These are phyloP conservation scores for Irpex sp. DNA, from an alignment of 1,284 basidiomycete species.

Conservation along the genomic window DNA sequence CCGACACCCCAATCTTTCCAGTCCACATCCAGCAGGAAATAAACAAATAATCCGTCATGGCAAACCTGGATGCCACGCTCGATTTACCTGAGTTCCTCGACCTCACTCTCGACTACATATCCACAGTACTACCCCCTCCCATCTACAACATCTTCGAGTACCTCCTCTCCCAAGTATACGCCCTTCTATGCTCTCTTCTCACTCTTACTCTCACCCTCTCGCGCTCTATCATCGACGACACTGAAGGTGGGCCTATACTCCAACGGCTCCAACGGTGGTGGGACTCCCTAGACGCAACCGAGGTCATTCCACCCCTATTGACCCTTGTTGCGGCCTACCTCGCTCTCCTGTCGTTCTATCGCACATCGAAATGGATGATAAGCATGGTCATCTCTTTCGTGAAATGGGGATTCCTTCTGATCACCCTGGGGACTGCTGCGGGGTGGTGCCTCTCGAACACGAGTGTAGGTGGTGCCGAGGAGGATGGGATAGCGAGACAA, in stretches of 20 bases:
- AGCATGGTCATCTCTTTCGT: slow-evolving; percentile 62
- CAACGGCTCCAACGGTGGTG: neutral
- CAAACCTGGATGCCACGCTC: neutral
- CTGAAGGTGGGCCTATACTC: neutral
- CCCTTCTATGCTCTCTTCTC: slow-evolving; percentile 48
- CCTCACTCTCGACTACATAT: slow-evolving; percentile 51
- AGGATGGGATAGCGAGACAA: slow-evolving; percentile 19
- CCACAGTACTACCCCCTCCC: slow-evolving; percentile 50
- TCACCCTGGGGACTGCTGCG: slow-evolving; percentile 42
- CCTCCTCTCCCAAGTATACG: slow-evolving; percentile 50
- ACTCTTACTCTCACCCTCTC: slow-evolving; percentile 42
- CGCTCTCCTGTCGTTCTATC: slow-evolving; percentile 67
- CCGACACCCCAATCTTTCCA: neutral
- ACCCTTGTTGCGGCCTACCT: slow-evolving; percentile 69
- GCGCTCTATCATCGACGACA: slow-evolving; percentile 36
- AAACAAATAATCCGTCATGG: neutral
- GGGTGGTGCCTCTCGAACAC: slow-evolving; percentile 46
- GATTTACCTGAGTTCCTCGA: slow-evolving; percentile 40
- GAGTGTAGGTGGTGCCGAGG: slow-evolving; percentile 22
- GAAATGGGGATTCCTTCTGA: slow-evolving; percentile 70
- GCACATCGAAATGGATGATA: slow-evolving; percentile 71
- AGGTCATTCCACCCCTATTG: slow-evolving; percentile 68
- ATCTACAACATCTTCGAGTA: slow-evolving; percentile 48
- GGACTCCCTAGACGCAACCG: slow-evolving; percentile 58
- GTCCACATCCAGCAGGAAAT: neutral